These are phyloP conservation scores for Wickerhamiella cacticola DNA, from an alignment of 805 yeast genomes.

Conservation along the genomic window DNA sequence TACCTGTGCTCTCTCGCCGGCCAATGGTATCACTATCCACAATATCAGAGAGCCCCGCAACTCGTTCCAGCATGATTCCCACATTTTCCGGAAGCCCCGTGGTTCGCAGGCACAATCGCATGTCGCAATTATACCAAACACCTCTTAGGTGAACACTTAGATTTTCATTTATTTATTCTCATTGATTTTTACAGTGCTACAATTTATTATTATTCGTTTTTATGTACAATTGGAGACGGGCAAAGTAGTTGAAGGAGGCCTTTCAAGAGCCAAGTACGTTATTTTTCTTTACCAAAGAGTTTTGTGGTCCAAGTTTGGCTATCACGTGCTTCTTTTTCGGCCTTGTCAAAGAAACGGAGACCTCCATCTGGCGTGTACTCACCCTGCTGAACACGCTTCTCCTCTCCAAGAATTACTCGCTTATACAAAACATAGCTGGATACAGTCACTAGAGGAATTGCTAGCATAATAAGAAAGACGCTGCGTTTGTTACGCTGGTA, in stretches of 20 bases:
- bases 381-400: constrained; percentile 37
- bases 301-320: constrained; percentile 32
- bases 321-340: constrained; percentile 33
- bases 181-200: no score
- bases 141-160: background rate
- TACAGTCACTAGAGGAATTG: constrained; percentile 25
- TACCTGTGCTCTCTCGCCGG: background rate
- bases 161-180: no score
- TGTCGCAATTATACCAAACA: constrained; percentile 3
- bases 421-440: constrained; percentile 25
- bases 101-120: background rate
- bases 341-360: constrained; percentile 34
- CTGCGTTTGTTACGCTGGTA: constrained; percentile 19
- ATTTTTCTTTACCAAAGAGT: constrained; percentile 35
- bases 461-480: constrained; percentile 25
- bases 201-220: background rate
- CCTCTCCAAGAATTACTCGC: constrained; percentile 33
- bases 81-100: constrained; percentile 1
- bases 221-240: no score
- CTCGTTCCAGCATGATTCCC: background rate
- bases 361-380: constrained; percentile 37
- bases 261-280: no score
- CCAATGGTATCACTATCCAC: background rate
- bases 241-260: no score
- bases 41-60: constrained; percentile 4